These are phyloP conservation scores for Gyromitra esculenta DNA, from an alignment of 2,329 filamentous ascomycete species.

Conservation along the genomic window DNA sequence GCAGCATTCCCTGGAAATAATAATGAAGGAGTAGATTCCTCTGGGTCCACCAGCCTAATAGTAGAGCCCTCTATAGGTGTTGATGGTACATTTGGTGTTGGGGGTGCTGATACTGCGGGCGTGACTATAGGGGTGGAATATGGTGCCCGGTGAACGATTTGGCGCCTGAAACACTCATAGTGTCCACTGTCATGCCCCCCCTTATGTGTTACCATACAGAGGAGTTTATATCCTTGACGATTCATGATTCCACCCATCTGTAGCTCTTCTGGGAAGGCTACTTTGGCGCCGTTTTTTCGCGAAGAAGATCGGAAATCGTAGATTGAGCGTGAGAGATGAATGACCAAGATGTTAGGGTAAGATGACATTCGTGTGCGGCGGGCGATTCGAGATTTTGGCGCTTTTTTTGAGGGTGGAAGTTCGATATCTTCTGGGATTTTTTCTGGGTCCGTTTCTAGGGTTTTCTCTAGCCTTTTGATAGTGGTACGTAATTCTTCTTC, in stretches of 20 bases:
- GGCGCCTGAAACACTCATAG: slow-evolving; percentile 93
- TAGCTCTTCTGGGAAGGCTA: slow-evolving; percentile 87
- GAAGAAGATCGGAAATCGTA: slow-evolving; percentile 81
- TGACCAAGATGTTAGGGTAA: slow-evolving; percentile 88
- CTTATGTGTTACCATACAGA: slow-evolving; percentile 91
- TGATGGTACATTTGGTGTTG: slow-evolving; percentile 62
- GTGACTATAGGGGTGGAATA: slow-evolving; percentile 77
- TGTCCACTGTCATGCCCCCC: slow-evolving; percentile 96
- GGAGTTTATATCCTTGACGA: slow-evolving; percentile 81
- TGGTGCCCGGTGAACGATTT: slow-evolving; percentile 75
- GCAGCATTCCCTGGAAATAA: slow-evolving; percentile 29
- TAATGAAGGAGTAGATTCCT: slow-evolving; percentile 9
- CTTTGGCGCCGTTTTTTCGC: slow-evolving; percentile 93
- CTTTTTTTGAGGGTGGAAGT: slow-evolving; percentile 77
- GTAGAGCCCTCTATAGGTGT: slow-evolving; percentile 62
- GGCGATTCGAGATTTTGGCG: slow-evolving; percentile 84
- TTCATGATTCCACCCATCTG: slow-evolving; percentile 81
- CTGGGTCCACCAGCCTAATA: slow-evolving; percentile 58
- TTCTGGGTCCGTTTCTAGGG: slow-evolving; percentile 84
- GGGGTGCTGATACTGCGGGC: slow-evolving; percentile 59
- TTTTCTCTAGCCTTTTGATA: slow-evolving; percentile 69
- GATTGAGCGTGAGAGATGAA: slow-evolving; percentile 93
- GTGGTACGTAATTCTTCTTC: slow-evolving; percentile 44
- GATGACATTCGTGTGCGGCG: slow-evolving; percentile 85
- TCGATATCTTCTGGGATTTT: slow-evolving; percentile 74